phyloP scores from a whole-genome alignment of 345 rosid genomes.

The Populus pruinosa region DNA sequence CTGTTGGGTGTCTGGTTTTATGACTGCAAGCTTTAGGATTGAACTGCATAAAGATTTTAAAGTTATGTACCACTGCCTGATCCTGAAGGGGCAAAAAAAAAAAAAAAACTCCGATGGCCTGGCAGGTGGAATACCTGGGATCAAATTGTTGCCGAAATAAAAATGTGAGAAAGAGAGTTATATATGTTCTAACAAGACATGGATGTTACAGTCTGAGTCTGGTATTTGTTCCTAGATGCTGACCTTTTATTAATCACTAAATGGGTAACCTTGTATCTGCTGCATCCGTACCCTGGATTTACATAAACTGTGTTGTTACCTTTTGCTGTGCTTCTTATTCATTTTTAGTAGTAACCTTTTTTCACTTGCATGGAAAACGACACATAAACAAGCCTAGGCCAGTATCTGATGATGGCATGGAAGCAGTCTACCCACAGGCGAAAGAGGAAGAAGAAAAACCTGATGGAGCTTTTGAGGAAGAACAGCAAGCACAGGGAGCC shows the following conservation, averaged over 20 bases:
- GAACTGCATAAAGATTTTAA: neutral
- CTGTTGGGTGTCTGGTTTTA: neutral
- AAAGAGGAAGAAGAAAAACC: constrained; percentile 70
- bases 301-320: too few relatives aligned
- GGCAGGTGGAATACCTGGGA: neutral
- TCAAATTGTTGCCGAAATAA: neutral
- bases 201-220: neutral
- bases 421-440: constrained; percentile 63
- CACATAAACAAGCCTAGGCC: constrained; percentile 81
- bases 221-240: neutral
- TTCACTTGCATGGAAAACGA: constrained; percentile 45
- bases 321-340: neutral
- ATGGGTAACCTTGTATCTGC: neutral
- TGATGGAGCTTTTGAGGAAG: constrained; percentile 62
- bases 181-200: neutral
- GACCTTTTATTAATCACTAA: neutral
- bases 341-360: neutral
- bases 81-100: too few relatives aligned
- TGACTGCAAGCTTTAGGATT: neutral
- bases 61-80: neutral
- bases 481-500: constrained; percentile 30
- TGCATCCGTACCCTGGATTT: neutral
- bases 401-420: constrained; percentile 59
- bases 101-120: neutral
- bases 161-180: neutral